Evolutionary conservation across 257 asterid genomes (phyloP).

Genomic region (Rehmannia glutinosa): DNA sequence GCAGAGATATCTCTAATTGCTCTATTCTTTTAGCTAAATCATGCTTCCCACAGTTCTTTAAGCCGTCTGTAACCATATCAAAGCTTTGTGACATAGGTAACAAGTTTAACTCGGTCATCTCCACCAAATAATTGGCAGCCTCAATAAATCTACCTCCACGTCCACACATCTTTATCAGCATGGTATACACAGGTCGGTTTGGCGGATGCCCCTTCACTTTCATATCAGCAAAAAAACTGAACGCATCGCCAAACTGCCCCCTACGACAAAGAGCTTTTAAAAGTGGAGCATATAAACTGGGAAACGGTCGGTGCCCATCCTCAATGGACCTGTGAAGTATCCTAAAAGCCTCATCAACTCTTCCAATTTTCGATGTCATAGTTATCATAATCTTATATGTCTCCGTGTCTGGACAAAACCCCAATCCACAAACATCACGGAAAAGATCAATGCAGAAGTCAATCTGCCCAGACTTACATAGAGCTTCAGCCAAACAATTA

Average conservation of each 20-base stretch:
- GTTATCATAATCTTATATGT: slow-evolving; percentile 68
- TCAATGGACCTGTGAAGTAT: slow-evolving; percentile 73
- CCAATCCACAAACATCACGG: slow-evolving; percentile 60
- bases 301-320: slow-evolving; percentile 87
- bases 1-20: slow-evolving; percentile 72
- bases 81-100: slow-evolving; percentile 73
- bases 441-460: slow-evolving; percentile 75
- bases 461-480: slow-evolving; percentile 63
- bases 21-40: slow-evolving; percentile 84
- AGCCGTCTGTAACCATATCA: slow-evolving; percentile 87
- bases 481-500: slow-evolving; percentile 73
- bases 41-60: slow-evolving; percentile 86
- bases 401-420: slow-evolving; percentile 64
- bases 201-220: slow-evolving; percentile 94
- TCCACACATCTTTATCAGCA: slow-evolving; percentile 80
- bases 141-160: slow-evolving; percentile 93
- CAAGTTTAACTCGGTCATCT: slow-evolving; percentile 78
- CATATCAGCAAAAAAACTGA: slow-evolving; percentile 88
- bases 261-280: slow-evolving; percentile 62
- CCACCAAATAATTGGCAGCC: slow-evolving; percentile 90
- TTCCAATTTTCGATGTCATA: slow-evolving; percentile 69
- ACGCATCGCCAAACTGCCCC: slow-evolving; percentile 91
- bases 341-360: slow-evolving; percentile 70
- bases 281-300: slow-evolving; percentile 91
- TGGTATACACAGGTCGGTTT: slow-evolving; percentile 83